phyloP scores from a whole-genome alignment of 1,284 basidiomycete genomes.

The Apiotrichum sp. region DNA sequence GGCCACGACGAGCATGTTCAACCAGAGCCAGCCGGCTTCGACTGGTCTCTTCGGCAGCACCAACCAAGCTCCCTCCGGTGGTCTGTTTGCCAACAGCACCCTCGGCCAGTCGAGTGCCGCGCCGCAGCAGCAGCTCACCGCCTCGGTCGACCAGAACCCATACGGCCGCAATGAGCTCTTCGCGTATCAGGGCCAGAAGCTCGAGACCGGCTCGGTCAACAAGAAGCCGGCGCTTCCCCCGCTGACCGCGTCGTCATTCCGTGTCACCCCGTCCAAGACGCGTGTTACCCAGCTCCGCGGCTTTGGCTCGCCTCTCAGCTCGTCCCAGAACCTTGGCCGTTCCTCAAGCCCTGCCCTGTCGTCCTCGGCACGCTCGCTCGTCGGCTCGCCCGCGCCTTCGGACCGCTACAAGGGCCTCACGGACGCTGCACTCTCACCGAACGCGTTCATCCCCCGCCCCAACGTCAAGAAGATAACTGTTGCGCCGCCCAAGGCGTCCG shows the following conservation, averaged over 20 bases:
- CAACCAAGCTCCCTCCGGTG: conserved; percentile 9
- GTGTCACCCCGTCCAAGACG: conserved; percentile 43
- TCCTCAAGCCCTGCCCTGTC: conserved; percentile 16
- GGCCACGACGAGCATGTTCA: conserved; percentile 15
- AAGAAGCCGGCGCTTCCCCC: conserved; percentile 49
- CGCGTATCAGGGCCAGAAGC: conserved; percentile 39
- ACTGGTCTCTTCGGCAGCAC: conserved; percentile 28
- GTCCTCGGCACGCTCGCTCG: conserved; percentile 21
- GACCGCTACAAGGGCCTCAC: conserved; percentile 53
- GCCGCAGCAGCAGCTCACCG: conserved; percentile 54
- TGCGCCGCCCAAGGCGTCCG: conserved; percentile 53
- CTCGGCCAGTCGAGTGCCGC: conserved; percentile 34
- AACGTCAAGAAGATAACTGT: conserved; percentile 94
- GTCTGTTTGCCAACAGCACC: conserved; percentile 19
- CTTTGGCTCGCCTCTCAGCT: conserved; percentile 47
- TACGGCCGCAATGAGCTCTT: conserved; percentile 70
- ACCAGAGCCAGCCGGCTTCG: conserved; percentile 5
- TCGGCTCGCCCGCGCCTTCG: conserved; percentile 30
- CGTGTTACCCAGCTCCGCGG: conserved; percentile 50
- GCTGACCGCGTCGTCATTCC: conserved; percentile 46
- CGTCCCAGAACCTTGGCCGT: conserved; percentile 36
- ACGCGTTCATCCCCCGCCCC: conserved; percentile 63
- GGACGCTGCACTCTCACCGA: conserved; percentile 52
- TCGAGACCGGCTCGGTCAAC: conserved; percentile 40
- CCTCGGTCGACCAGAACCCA: conserved; percentile 80